Evolutionary conservation across 1,284 basidiomycete genomes (phyloP).

Genomic region (Ganoderma sinense): DNA sequence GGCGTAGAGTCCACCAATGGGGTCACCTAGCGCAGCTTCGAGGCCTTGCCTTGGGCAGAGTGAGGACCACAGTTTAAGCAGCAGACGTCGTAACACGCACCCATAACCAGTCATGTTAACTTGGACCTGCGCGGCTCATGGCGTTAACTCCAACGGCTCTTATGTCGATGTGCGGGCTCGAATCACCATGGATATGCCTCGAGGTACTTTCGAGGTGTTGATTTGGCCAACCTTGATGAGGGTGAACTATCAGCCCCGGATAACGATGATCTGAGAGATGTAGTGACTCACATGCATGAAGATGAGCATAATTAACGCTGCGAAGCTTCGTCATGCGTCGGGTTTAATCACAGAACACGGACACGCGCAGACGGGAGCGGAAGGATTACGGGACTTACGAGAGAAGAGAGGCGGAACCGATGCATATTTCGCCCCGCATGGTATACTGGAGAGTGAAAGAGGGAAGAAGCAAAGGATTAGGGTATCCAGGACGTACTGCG

Average conservation of each 20-base stretch:
- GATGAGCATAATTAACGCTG: constrained; percentile 73
- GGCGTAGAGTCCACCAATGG: constrained; percentile 73
- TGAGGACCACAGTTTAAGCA: constrained; percentile 17
- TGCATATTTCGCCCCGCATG: constrained; percentile 78
- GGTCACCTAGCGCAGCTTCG: constrained; percentile 58
- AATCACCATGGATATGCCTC: constrained; percentile 74
- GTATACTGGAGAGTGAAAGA: constrained; percentile 20
- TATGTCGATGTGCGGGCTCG: constrained; percentile 26
- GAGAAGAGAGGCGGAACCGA: constrained; percentile 70
- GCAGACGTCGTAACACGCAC: constrained; percentile 47
- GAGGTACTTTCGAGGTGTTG: constrained; percentile 75
- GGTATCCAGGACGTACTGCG: constrained; percentile 38
- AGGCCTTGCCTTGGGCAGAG: constrained; percentile 55
- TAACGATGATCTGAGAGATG: constrained; percentile 29
- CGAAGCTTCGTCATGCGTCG: constrained; percentile 53
- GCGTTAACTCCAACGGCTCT: constrained; percentile 27
- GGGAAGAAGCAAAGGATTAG: constrained; percentile 33
- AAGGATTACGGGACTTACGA: constrained; percentile 65
- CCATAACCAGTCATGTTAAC: constrained; percentile 76
- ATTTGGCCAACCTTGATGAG: constrained; percentile 77
- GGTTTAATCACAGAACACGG: constrained; percentile 33
- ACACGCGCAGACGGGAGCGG: constrained; percentile 25
- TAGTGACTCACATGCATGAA: constrained; percentile 72
- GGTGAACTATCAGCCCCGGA: constrained; percentile 28
- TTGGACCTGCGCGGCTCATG: constrained; percentile 55